These are phyloP conservation scores for Carex arenaria DNA, from an alignment of 202 grass and related monocot genomes.

Conservation along the genomic window DNA sequence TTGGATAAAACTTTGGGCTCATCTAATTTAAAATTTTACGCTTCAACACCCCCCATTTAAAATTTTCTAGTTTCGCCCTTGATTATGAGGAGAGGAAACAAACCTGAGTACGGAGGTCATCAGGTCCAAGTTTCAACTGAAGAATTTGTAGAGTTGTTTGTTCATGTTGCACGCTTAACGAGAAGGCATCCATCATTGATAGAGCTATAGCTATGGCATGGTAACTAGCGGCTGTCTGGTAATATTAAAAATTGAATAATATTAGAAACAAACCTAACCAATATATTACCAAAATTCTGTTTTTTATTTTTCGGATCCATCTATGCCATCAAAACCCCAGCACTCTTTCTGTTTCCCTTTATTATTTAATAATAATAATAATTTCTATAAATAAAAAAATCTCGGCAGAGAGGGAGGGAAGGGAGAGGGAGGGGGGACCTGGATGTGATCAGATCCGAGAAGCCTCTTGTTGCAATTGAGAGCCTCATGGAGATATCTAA, in stretches of 20 bases:
- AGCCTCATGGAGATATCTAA: conserved; percentile 97
- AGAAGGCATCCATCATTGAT: conserved; percentile 97
- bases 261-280: background rate
- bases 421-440: conserved; percentile 42
- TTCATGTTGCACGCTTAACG: conserved; percentile 95
- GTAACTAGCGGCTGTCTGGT: conserved; percentile 98
- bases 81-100: background rate
- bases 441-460: conserved; percentile 97
- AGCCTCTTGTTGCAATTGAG: conserved; percentile 99
- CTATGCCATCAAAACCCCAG: too few relatives aligned
- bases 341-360: too few relatives aligned
- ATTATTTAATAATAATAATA: too few relatives aligned
- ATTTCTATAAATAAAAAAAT: too few relatives aligned
- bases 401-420: background rate
- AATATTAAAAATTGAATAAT: conserved; percentile 24
- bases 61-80: too few relatives aligned
- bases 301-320: too few relatives aligned
- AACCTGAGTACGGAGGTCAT: conserved; percentile 99
- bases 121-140: conserved; percentile 87
- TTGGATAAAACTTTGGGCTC: background rate
- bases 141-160: conserved; percentile 97
- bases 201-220: conserved; percentile 99
- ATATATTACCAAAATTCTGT: background rate
- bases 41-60: too few relatives aligned
- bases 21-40: background rate